A percentile compares a stretch with the other conserved stretches of the same genome.
Conservation (phyloP, 805 yeast species). For the Candida loeiensis region DNA sequence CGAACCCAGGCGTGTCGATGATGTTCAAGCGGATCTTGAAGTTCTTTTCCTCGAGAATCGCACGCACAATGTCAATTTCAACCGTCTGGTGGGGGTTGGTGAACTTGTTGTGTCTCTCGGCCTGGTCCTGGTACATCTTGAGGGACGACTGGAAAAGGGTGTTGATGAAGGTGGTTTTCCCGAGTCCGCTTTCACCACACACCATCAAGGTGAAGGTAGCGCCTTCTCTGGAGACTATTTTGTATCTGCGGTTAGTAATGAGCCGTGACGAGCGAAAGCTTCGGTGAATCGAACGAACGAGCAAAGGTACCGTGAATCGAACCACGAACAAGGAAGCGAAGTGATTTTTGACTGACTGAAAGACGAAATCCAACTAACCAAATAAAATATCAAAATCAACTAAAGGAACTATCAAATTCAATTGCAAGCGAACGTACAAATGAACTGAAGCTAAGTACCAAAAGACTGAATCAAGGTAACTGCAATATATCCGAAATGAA, state of each 20-base stretch:
- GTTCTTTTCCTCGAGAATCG: slow-evolving; percentile 80
- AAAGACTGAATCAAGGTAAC: too few species aligned
- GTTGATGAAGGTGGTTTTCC: slow-evolving; percentile 88
- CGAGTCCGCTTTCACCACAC: slow-evolving; percentile 89
- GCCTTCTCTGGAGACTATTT: slow-evolving; percentile 70
- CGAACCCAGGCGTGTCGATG: slow-evolving; percentile 92
- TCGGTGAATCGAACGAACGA: too few species aligned
- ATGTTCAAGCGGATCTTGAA: slow-evolving; percentile 73
- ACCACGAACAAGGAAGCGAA: too few species aligned
- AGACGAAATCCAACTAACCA: too few species aligned
- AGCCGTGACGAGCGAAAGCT: too few species aligned
- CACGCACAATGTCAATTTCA: slow-evolving; percentile 73
- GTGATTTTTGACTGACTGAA: too few species aligned
- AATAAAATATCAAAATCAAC: too few species aligned
- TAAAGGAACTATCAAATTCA: too few species aligned
- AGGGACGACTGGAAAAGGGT: slow-evolving; percentile 75
- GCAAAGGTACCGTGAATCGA: too few species aligned
- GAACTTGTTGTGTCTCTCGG: slow-evolving; percentile 56
- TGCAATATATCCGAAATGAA: too few species aligned
- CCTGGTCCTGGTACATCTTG: slow-evolving; percentile 55
- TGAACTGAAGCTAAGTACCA: too few species aligned
- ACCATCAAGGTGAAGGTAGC: slow-evolving; percentile 79
- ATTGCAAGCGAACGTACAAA: too few species aligned
- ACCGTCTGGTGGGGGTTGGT: slow-evolving; percentile 59
- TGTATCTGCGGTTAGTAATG: slow-evolving; percentile 48